phyloP scores from a whole-genome alignment of 345 rosid genomes.

The Gossypium herbaceum region DNA sequence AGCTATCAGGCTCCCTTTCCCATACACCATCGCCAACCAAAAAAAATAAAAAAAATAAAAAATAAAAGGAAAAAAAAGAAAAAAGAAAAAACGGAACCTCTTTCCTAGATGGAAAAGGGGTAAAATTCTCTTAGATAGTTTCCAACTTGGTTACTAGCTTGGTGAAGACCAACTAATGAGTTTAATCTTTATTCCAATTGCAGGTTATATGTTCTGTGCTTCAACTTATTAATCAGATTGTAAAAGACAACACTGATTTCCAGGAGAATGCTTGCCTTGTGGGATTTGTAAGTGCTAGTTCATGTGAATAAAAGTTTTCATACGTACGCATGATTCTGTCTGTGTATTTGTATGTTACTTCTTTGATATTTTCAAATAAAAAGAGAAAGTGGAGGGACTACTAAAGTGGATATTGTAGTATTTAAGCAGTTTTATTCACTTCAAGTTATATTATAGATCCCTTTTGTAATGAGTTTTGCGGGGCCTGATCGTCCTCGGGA shows the following conservation, averaged over 20 bases:
- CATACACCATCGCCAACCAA: too few relatives aligned
- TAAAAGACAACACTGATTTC: conserved; percentile 84
- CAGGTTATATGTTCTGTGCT: conserved; percentile 89
- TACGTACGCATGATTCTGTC: not conserved
- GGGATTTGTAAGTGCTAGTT: conserved; percentile 56
- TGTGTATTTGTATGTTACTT: not conserved
- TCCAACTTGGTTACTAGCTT: not conserved
- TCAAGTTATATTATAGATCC: conserved; percentile 52
- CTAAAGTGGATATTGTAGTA: not conserved
- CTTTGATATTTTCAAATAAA: not conserved
- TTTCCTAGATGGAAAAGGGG: not conserved
- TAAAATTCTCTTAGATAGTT: conserved; percentile 6
- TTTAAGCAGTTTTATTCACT: conserved; percentile 5
- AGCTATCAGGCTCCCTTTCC: conserved; percentile 4
- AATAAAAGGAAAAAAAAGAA: not conserved
- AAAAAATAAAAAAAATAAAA: not conserved
- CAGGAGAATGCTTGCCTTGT: conserved; percentile 99
- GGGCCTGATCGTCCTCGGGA: conserved; percentile 81
- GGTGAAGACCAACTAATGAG: conserved; percentile 16
- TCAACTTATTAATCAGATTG: conserved; percentile 80
- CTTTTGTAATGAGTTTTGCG: conserved; percentile 74
- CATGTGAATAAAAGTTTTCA: not conserved
- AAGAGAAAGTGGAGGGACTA: not conserved
- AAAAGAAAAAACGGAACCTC: not conserved
- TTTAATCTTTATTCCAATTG: conserved; percentile 22